A percentile compares a stretch with the other conserved stretches of the same genome.
Conservation (phyloP, 768 basidiomycete genomes). For the Mrakia frigida region DNA sequence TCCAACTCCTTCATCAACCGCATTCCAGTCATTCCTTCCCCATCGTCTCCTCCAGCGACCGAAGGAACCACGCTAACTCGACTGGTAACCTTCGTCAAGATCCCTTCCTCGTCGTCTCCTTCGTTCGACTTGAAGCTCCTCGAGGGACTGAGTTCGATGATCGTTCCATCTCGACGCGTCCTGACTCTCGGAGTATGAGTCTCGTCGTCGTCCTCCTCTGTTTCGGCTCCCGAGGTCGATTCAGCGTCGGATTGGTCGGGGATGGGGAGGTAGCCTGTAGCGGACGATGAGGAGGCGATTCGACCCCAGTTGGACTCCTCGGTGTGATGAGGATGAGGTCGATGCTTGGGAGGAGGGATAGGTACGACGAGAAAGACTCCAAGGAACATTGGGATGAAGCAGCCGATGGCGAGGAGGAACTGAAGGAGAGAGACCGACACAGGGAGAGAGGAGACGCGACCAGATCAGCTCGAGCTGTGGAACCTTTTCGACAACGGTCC, state of each 20-base stretch:
- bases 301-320: constrained; percentile 27
- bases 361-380: constrained; percentile 68
- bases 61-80: constrained; percentile 12
- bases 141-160: constrained; percentile 10
- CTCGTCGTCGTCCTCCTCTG: not conserved
- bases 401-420: constrained; percentile 68
- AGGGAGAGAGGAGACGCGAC: not conserved
- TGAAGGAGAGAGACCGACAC: not conserved
- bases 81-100: constrained; percentile 12
- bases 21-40: constrained; percentile 53
- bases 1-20: constrained; percentile 54
- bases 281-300: constrained; percentile 3
- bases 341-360: constrained; percentile 49
- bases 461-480: not conserved
- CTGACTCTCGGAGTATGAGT: not conserved
- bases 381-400: constrained; percentile 70
- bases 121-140: constrained; percentile 13
- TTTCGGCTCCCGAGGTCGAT: not conserved
- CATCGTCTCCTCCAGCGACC: constrained; percentile 46
- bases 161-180: constrained; percentile 7
- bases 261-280: not conserved
- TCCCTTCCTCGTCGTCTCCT: not conserved
- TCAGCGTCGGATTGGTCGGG: not conserved
- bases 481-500: no score
- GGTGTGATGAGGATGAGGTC: not conserved